These are phyloP conservation scores for Debaryomyces nepalensis DNA, from an alignment of 1,139 yeast species.

Conservation along the genomic window DNA sequence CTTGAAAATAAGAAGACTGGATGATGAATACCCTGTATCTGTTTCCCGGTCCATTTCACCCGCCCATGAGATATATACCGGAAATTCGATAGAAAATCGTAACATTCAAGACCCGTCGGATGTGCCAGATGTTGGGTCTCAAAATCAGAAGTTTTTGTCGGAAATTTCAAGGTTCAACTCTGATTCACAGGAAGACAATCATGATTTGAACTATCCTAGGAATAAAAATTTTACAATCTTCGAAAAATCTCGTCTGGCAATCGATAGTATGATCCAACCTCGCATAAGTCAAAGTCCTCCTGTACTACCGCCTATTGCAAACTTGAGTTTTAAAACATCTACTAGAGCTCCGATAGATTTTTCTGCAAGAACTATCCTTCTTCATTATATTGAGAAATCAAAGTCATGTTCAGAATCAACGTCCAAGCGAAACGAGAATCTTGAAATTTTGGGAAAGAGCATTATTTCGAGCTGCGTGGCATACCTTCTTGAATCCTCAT, in stretches of 20 bases:
- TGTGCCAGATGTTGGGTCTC: background rate
- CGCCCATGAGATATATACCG: background rate
- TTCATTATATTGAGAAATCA: constrained; percentile 61
- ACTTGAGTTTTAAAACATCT: constrained; percentile 1
- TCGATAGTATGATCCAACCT: constrained; percentile 45
- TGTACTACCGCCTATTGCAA: constrained; percentile 11
- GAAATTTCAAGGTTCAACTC: constrained; percentile 42
- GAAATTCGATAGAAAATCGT: background rate
- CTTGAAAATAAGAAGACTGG: constrained; percentile 11
- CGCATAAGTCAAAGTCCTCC: constrained; percentile 19
- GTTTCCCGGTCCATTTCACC: constrained; percentile 5
- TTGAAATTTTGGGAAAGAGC: constrained; percentile 62
- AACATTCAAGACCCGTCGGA: background rate
- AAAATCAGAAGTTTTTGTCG: constrained; percentile 30
- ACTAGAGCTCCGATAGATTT: constrained; percentile 2
- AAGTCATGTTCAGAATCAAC: constrained; percentile 65
- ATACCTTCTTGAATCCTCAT: constrained; percentile 62
- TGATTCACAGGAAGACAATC: constrained; percentile 40
- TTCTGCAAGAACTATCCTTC: constrained; percentile 30
- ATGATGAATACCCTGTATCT: constrained; percentile 2
- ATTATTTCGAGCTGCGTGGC: constrained; percentile 59
- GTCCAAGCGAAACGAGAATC: constrained; percentile 43
- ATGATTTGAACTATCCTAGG: constrained; percentile 40
- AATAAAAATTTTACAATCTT: constrained; percentile 32
- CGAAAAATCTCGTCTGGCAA: constrained; percentile 45